These are phyloP conservation scores for Croton setiger DNA, from an alignment of 441 rosid species.

Conservation along the genomic window DNA sequence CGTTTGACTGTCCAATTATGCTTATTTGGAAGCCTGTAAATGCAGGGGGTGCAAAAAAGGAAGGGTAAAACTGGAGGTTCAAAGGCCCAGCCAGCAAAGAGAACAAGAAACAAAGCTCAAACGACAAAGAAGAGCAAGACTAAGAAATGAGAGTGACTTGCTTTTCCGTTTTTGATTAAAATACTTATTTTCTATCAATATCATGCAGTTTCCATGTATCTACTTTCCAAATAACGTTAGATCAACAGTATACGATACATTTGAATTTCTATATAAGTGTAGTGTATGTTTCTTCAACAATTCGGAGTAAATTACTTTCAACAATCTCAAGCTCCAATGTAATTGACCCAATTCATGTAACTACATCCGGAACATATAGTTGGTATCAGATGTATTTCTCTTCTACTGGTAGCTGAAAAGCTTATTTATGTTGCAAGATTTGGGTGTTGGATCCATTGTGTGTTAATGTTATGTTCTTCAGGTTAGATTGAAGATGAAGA, in stretches of 20 bases:
- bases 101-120: slow-evolving; percentile 48
- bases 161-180: background rate
- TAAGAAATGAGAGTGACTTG: slow-evolving; percentile 50
- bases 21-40: background rate
- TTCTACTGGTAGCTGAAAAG: background rate
- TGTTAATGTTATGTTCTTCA: background rate
- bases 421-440: background rate
- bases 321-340: background rate
- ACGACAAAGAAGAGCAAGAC: slow-evolving; percentile 44
- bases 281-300: no score
- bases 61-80: slow-evolving; percentile 46
- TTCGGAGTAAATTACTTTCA: background rate
- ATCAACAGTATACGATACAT: background rate
- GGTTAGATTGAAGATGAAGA: slow-evolving; percentile 30
- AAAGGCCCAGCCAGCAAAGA: slow-evolving; percentile 58
- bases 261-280: no score
- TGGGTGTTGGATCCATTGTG: background rate
- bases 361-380: background rate
- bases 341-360: background rate
- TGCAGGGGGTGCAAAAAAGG: slow-evolving; percentile 50
- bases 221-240: background rate
- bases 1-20: background rate
- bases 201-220: background rate
- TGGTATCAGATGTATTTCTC: background rate
- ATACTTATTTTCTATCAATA: no score